Evolutionary conservation across 352 stramenopile genomes (phyloP), one percentile per base, ranked within the genome.

Genomic region (Phytophthora agathidicida): DNA sequence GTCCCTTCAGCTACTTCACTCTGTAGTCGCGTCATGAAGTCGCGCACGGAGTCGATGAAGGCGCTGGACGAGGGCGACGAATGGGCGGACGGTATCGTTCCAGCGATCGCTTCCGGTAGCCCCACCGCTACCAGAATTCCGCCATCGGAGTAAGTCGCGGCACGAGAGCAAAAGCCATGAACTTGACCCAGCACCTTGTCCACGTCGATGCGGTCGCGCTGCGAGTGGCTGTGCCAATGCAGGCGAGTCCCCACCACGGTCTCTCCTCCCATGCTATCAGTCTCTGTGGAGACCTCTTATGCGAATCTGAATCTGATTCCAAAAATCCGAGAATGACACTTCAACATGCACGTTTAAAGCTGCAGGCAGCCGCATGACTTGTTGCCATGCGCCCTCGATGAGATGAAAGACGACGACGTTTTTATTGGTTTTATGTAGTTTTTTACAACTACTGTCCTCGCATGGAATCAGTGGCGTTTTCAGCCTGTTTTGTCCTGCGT

Each of bases 151-250:
- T 89, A 93, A 28, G 60, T 75, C 10, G 60, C 61, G 8, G 80
- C 78, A 10, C 76, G 80, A 10, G 32, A 19, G 55, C 71, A 89
- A 52, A 91, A 90, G 5, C 62, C 54, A 7, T 50, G 63, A 35
- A 86, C 70, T 68, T 88, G 79, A 1, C 2, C 27, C 26, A 91
- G 61, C 32, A 75, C 44, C 46, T 74, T 79, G 3, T 70, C 69
- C 5, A 77, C 58, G 11, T 88, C 65, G 38, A 93, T 71, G 14
- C 52, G 46, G 13, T 71, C 43, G 42, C 69, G 42, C 30, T 73
- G 78, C 27, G 60, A 64, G 57, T 91, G 84, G 60, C 75, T 89
- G 51, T 73, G 73, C 84, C 84, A 93, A 54, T 93, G 84, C 19
- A 91, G 51, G 3, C 84, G 73, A 36, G 80, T 86, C 20, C 63